Base-by-base conservation (phyloP, 2,329 filamentous ascomycete genomes). In the Beauveria australis region DNA sequence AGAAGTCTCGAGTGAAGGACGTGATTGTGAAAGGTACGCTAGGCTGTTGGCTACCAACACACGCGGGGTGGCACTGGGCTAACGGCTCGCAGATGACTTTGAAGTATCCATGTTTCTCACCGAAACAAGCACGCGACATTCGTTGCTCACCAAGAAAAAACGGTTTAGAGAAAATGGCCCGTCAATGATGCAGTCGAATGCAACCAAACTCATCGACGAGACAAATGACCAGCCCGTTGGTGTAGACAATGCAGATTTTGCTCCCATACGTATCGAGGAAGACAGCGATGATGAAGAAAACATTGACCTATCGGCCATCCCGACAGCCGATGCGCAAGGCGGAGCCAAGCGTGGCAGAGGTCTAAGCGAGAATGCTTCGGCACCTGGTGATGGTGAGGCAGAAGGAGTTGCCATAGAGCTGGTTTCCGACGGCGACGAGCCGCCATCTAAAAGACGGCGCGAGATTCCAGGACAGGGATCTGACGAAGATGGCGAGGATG, bases 61-160 rank as follows among this genome's bases (percentile, higher is more conserved):
- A 12, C 30, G 18, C 16, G 53, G 49, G 22, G 33, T 60, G 41
- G 49, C 57, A 18, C 8, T 40, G 26, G 30, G 37, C 67, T 72
- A 53, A 70, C 60, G 40, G 10, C 56, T 49, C 63, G 59, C 67
- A 94, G 93, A 97, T 73, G 93, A 96, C 66, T 99, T 97, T 70
- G 92, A 97, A 71, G 91, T 97, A 16, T 90, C 92, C 43, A 89
- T 99, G 65, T 97, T 97, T 75, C 79, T 99, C 65, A 95, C 90
- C 51, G 91, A 96, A 72, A 89, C 89, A 8, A 87, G 84, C 56
- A 92, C 89, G 3, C 85, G 92, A 16, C 94, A 97, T 76, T 89
- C 91, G 40, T 78, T 99, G 43, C 81, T 97, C 61, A 89, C 87
- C 60, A 96, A 94, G 73, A 86, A 90, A 67, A 97, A 96, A 75